Evolutionary conservation across 1,139 yeast genomes (phyloP), one percentile per base, ranked within the genome.

Genomic region (Debaryomyces robertsiae): DNA sequence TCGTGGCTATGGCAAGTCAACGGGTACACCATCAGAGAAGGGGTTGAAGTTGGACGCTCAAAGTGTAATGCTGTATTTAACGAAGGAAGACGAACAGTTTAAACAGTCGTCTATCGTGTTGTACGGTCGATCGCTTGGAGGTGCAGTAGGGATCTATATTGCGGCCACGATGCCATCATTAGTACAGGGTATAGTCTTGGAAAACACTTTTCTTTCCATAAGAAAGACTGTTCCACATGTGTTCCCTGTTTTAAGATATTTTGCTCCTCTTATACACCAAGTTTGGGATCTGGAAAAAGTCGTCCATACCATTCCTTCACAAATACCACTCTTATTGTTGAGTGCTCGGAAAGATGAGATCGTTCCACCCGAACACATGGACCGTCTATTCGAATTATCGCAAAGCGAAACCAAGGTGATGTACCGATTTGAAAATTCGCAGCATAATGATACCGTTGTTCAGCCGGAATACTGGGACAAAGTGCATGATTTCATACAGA

Each of bases 121-220:
- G 13, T 91, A 90, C 58, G 98, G 98, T 1, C 74, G 97, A 42
- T 87, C 96, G 4, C 69, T 93, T 17, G 98, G 98, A 18, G 98
- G 98, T 1, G 98, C 98, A 0, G 96, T 89, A 18, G 90, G 95
- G 6, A 77, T 90, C 15, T 86, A 90, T 60, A 77, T 89, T 39
- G 91, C 95, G 0, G 74, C 90, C 2, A 66, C 69, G 38, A 70
- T 73, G 61, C 65, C 79, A 2, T 52, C 63, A 0, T 48, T 70
- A 15, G 66, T 88, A 13, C 70, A 72, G 43, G 96, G 84, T 1
- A 53, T 91, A 9, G 75, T 91, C 1, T 62, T 93, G 36, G 98
- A 93, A 54, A 93, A 93, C 60, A 89, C 98, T 0, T 93, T 93
- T 49, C 65, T 89, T 42, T 81, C 85, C 38, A 79, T 93, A 14